Percentiles rank a stretch among this genome's conserved stretches.
These are phyloP conservation scores for Graphilbum sp. DNA, from an alignment of 2,329 filamentous ascomycete genomes.

Conservation along the genomic window DNA sequence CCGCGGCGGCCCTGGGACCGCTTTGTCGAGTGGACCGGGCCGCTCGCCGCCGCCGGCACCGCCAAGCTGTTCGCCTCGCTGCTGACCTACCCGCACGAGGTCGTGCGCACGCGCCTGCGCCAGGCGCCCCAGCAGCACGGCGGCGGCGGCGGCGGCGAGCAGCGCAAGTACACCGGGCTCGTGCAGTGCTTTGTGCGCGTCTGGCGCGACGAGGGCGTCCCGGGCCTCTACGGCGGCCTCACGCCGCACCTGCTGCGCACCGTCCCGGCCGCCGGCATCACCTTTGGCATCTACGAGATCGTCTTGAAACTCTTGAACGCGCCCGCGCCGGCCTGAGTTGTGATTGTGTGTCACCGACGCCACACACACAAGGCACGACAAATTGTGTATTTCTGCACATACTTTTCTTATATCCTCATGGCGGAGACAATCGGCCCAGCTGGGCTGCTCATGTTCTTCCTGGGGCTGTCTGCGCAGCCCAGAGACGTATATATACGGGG, in stretches of 20 bases:
- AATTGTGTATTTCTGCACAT: too few relatives aligned
- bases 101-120: constrained; percentile 67
- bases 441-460: too few relatives aligned
- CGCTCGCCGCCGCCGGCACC: constrained; percentile 59
- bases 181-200: constrained; percentile 78
- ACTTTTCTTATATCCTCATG: too few relatives aligned
- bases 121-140: constrained; percentile 64
- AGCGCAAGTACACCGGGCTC: constrained; percentile 75
- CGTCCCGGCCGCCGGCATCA: constrained; percentile 84
- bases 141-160: too few relatives aligned
- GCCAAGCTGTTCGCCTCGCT: constrained; percentile 77
- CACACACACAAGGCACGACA: too few relatives aligned
- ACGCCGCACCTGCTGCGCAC: constrained; percentile 84
- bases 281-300: constrained; percentile 73
- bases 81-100: constrained; percentile 85
- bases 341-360: too few relatives aligned
- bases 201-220: constrained; percentile 75
- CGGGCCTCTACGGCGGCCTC: constrained; percentile 74
- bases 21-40: constrained; percentile 62
- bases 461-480: too few relatives aligned
- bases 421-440: too few relatives aligned
- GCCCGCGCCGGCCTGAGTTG: background rate
- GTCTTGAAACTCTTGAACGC: constrained; percentile 10
- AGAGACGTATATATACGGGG: too few relatives aligned
- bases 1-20: constrained; percentile 56